These are phyloP conservation scores for Meira miltonrushii DNA, from an alignment of 1,284 basidiomycete genomes.

Conservation along the genomic window DNA sequence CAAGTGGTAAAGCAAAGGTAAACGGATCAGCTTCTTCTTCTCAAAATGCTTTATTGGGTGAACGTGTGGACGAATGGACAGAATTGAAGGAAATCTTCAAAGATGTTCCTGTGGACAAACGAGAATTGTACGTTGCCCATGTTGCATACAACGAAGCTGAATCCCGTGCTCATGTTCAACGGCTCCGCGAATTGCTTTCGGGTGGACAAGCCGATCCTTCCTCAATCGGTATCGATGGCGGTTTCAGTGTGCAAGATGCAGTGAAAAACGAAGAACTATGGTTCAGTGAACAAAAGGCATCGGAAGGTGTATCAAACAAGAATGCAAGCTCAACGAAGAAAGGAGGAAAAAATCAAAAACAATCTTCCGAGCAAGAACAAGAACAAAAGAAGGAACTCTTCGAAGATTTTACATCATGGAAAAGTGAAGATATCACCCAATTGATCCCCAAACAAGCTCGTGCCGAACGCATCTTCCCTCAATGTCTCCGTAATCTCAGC, in stretches of 20 bases:
- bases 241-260: conserved; percentile 56
- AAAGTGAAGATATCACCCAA: conserved; percentile 37
- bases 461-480: conserved; percentile 42
- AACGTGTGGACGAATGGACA: conserved; percentile 43
- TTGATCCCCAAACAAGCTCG: conserved; percentile 49
- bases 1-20: conserved; percentile 11
- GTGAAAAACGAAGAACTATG: conserved; percentile 54
- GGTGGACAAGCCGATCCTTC: conserved; percentile 54
- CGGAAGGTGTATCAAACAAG: conserved; percentile 19
- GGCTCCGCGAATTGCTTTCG: conserved; percentile 56
- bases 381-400: conserved; percentile 28
- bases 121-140: conserved; percentile 43
- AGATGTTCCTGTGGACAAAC: conserved; percentile 32
- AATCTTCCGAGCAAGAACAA: conserved; percentile 10
- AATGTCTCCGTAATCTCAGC: conserved; percentile 56
- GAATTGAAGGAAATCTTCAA: conserved; percentile 46
- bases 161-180: conserved; percentile 56
- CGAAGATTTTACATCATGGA: conserved; percentile 54
- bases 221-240: conserved; percentile 55
- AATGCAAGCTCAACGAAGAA: background rate
- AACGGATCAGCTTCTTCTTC: conserved; percentile 3
- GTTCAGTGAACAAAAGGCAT: conserved; percentile 19
- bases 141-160: conserved; percentile 57
- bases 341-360: conserved; percentile 18
- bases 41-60: conserved; percentile 23